Conservation (phyloP, 2,329 filamentous ascomycete genomes). For the Aspergillus felis region DNA sequence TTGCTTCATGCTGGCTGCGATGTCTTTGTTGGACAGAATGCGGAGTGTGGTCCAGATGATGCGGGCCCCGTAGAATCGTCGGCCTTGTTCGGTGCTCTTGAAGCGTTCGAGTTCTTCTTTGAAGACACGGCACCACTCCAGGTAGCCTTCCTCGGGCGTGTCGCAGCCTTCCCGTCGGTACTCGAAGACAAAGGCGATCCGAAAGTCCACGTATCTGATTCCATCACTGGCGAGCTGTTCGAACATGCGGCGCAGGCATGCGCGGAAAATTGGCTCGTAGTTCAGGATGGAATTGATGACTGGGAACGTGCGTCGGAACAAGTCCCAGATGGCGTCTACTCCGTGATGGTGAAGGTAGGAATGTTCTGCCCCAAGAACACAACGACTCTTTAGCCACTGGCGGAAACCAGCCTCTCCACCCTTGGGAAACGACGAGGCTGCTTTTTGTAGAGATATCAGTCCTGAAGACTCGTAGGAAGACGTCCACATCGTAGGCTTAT, state of each 20-base stretch:
- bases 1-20: conserved; percentile 79
- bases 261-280: conserved; percentile 85
- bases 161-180: conserved; percentile 66
- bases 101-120: conserved; percentile 76
- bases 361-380: conserved; percentile 68
- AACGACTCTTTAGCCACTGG: conserved; percentile 70
- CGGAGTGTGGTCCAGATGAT: conserved; percentile 82
- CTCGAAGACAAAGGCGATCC: conserved; percentile 68
- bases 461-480: conserved; percentile 57
- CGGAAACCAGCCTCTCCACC: conserved; percentile 70
- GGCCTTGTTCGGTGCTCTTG: conserved; percentile 65
- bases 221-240: conserved; percentile 72
- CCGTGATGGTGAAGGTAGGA: conserved; percentile 77
- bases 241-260: conserved; percentile 69
- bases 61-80: conserved; percentile 76
- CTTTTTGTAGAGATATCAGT: conserved; percentile 56
- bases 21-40: conserved; percentile 56
- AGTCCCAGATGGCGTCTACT: conserved; percentile 77
- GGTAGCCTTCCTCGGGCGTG: conserved; percentile 62
- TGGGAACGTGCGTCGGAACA: conserved; percentile 71
- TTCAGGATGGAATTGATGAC: conserved; percentile 72
- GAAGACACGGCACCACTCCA: conserved; percentile 67
- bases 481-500: conserved; percentile 60
- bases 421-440: conserved; percentile 70
- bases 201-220: conserved; percentile 78